Percentiles rank a stretch among this genome's conserved stretches.
These are phyloP conservation scores for Blepharisma japonicum DNA, from an alignment of 73 alveolate genomes.

Conservation along the genomic window DNA sequence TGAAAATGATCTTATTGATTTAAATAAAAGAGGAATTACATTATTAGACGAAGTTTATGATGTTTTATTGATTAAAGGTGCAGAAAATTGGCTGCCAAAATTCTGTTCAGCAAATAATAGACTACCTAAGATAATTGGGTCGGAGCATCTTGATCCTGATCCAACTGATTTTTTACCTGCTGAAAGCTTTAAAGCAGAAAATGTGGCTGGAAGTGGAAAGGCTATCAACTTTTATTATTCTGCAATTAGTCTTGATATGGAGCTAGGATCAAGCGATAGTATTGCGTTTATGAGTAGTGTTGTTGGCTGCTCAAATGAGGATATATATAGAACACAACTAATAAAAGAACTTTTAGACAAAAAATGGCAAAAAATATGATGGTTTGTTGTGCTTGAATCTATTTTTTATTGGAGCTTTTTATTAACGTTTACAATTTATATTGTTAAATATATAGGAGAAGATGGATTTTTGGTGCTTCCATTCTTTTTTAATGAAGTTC, in stretches of 20 bases:
- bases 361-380: neutral
- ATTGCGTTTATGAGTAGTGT: neutral
- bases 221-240: neutral
- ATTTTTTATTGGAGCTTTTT: neutral
- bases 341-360: neutral
- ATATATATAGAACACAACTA: neutral
- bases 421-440: neutral
- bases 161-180: too few species aligned
- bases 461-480: neutral
- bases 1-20: neutral
- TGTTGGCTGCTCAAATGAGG: neutral
- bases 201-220: too few species aligned
- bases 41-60: neutral
- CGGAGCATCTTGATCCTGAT: too few species aligned
- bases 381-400: neutral
- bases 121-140: too few species aligned
- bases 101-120: neutral
- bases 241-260: neutral
- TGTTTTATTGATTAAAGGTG: neutral
- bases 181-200: too few species aligned
- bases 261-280: conserved; percentile 1
- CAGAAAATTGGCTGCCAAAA: neutral
- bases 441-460: neutral
- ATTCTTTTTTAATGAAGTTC: neutral
- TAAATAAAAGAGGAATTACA: neutral